Percentiles rank a stretch among this genome's conserved stretches.
These are phyloP conservation scores for Beta macrorhiza DNA, from an alignment of 179 eudicot species.

Conservation along the genomic window DNA sequence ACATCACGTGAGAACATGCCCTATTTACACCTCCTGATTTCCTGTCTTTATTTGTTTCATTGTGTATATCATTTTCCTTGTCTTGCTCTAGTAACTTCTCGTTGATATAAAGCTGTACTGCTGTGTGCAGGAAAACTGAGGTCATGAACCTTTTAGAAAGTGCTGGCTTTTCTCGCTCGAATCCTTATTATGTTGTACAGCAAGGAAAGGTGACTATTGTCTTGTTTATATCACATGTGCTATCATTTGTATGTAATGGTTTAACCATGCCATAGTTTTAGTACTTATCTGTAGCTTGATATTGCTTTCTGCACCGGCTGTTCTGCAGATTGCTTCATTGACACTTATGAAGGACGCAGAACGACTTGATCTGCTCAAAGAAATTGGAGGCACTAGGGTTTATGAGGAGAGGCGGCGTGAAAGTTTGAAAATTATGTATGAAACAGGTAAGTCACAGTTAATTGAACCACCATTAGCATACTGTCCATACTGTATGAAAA, in stretches of 20 bases:
- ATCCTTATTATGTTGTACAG: conserved; percentile 98
- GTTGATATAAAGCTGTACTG: conserved; percentile 5
- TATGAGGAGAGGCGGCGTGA: conserved; percentile 98
- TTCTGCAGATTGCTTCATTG: conserved; percentile 76
- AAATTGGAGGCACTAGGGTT: conserved; percentile 99
- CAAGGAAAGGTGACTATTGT: conserved; percentile 76
- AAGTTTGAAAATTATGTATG: conserved; percentile 99
- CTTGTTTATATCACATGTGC: not conserved
- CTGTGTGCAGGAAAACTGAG: conserved; percentile 82
- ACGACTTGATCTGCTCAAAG: conserved; percentile 89
- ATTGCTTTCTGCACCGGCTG: conserved; percentile 22
- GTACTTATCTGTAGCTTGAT: conserved; percentile 18
- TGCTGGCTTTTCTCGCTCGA: conserved; percentile 99
- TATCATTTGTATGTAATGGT: conserved; percentile 3
- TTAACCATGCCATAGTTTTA: not conserved
- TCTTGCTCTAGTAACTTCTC: not conserved
- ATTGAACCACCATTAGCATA: conserved; percentile 17
- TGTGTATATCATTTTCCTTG: not conserved
- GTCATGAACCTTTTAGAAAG: conserved; percentile 97
- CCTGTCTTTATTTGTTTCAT: conserved; percentile 2
- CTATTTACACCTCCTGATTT: conserved; percentile 5
- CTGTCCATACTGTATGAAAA: conserved; percentile 7
- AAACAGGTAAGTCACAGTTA: conserved; percentile 67
- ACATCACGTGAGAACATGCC: conserved; percentile 68
- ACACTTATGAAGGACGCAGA: conserved; percentile 95